Conservation (phyloP, 148 eudicot genomes). For the Cornus suecica region DNA sequence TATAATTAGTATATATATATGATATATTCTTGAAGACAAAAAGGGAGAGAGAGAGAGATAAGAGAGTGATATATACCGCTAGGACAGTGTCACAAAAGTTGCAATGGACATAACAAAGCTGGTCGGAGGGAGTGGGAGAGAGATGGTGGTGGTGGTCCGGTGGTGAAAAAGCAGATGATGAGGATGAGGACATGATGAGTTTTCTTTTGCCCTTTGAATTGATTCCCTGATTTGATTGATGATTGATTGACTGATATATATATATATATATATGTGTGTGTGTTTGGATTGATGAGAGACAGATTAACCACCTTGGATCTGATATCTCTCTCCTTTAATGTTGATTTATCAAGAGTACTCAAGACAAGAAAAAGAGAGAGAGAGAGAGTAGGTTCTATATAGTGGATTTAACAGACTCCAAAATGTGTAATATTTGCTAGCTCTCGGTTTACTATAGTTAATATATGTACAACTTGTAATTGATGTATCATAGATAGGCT, state of each 20-base stretch:
- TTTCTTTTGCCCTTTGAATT: slow-evolving; percentile 20
- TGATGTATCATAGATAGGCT: background rate
- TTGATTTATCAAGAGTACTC: slow-evolving; percentile 15
- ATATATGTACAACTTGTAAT: background rate
- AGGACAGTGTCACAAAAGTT: slow-evolving; percentile 85
- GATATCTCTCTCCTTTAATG: slow-evolving; percentile 24
- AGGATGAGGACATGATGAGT: too few relatives aligned
- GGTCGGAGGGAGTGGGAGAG: slow-evolving; percentile 66
- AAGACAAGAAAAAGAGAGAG: slow-evolving; percentile 1
- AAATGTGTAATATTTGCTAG: background rate
- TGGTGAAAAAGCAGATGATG: slow-evolving; percentile 55
- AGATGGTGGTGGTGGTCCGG: slow-evolving; percentile 59
- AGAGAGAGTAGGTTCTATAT: background rate
- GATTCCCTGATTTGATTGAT: slow-evolving; percentile 36
- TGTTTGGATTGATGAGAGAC: slow-evolving; percentile 36
- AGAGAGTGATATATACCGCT: slow-evolving; percentile 39
- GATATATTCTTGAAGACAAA: background rate
- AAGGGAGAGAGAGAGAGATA: background rate
- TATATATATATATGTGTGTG: slow-evolving; percentile 34
- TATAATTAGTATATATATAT: background rate
- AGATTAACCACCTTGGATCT: slow-evolving; percentile 53
- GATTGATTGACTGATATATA: slow-evolving; percentile 47
- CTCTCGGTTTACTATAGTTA: too few relatives aligned
- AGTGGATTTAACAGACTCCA: background rate
- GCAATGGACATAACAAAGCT: slow-evolving; percentile 96